These are phyloP conservation scores for Porcisia deanei DNA, from an alignment of 208 protist species.

Conservation along the genomic window DNA sequence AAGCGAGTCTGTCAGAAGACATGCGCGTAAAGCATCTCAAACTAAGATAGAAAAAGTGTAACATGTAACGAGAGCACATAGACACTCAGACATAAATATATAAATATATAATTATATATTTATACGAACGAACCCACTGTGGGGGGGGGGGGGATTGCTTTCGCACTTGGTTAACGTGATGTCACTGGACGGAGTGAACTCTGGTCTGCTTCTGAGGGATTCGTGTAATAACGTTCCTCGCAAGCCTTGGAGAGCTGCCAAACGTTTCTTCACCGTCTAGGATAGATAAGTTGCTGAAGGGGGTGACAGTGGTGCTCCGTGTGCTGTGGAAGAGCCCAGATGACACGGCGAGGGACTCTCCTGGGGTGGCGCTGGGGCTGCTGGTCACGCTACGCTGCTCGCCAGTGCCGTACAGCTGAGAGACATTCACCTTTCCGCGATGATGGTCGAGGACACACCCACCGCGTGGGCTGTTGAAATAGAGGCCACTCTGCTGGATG, in stretches of 20 bases:
- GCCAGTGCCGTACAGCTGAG: constrained; percentile 21
- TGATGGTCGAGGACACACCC: constrained; percentile 15
- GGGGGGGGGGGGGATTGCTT: too few relatives aligned
- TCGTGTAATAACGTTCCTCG: background rate
- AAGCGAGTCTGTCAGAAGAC: too few relatives aligned
- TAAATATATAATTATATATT: too few relatives aligned
- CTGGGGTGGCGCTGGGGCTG: background rate
- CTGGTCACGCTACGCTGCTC: background rate
- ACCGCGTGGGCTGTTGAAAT: background rate
- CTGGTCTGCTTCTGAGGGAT: background rate
- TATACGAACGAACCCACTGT: background rate
- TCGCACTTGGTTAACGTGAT: background rate
- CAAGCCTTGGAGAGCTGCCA: constrained; percentile 8
- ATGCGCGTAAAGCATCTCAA: too few relatives aligned
- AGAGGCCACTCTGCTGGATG: constrained; percentile 17
- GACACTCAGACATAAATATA: too few relatives aligned
- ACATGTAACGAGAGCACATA: too few relatives aligned
- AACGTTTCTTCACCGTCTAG: constrained; percentile 22
- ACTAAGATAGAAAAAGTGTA: too few relatives aligned
- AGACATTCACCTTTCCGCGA: constrained; percentile 22
- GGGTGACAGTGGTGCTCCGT: background rate
- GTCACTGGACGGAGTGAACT: background rate
- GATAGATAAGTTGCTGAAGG: background rate
- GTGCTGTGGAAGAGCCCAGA: constrained; percentile 20
- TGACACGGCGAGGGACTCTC: background rate